A percentile compares a stretch with the other conserved stretches of the same genome.
phyloP scores from a whole-genome alignment of 1,284 basidiomycete species.

The Microbotryum intermedium region DNA sequence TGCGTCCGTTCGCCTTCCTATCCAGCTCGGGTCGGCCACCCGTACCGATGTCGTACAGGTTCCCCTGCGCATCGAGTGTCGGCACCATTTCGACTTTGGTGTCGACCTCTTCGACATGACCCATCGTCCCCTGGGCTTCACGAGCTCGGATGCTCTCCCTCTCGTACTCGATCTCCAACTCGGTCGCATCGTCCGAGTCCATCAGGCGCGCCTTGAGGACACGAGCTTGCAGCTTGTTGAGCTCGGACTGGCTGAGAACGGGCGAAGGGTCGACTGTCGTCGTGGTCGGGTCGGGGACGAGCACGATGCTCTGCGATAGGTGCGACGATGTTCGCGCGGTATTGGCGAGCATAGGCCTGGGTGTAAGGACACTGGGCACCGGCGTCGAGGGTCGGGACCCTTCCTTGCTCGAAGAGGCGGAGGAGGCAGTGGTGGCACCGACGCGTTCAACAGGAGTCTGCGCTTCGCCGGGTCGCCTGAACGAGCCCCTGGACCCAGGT shows the following conservation, averaged over 20 bases:
- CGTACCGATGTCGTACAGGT: constrained; percentile 82
- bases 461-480: constrained; percentile 61
- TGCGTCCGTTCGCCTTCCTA: constrained; percentile 47
- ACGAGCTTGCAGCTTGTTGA: constrained; percentile 89
- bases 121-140: constrained; percentile 1
- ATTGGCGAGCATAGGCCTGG: constrained; percentile 43
- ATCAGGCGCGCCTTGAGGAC: constrained; percentile 85
- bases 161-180: constrained; percentile 77
- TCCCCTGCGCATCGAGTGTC: constrained; percentile 75
- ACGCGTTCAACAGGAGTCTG: too few species aligned
- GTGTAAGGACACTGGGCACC: constrained; percentile 80
- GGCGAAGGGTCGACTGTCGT: constrained; percentile 26
- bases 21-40: constrained; percentile 46
- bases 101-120: constrained; percentile 27
- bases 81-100: constrained; percentile 66
- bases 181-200: constrained; percentile 54
- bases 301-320: constrained; percentile 25
- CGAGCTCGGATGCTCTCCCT: constrained; percentile 37
- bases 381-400: constrained; percentile 50
- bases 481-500: constrained; percentile 49
- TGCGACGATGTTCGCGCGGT: constrained; percentile 2
- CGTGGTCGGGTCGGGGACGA: constrained; percentile 18
- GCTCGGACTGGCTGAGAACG: constrained; percentile 46
- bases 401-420: constrained; percentile 20
- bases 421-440: constrained; percentile 3